Conservation (phyloP, 768 basidiomycete genomes). For the Pleurotus eryngii region DNA sequence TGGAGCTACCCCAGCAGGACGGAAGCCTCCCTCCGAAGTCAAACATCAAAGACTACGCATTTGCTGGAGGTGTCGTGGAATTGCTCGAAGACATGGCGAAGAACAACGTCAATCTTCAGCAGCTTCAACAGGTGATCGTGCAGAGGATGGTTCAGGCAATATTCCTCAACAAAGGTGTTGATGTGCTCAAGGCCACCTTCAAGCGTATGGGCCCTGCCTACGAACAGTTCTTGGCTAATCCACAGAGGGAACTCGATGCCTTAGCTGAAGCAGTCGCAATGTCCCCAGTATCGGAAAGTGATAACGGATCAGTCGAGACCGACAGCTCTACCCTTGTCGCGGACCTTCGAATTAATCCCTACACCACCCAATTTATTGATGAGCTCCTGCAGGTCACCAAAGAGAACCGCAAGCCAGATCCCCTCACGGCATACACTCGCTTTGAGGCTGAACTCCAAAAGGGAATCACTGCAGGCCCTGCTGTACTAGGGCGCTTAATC, state of each 20-base stretch:
- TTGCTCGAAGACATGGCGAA: conserved; percentile 39
- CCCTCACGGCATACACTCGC: conserved; percentile 41
- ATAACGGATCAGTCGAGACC: background rate
- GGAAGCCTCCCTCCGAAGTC: conserved; percentile 2
- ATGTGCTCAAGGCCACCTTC: conserved; percentile 24
- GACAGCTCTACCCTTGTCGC: background rate
- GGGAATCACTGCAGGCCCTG: conserved; percentile 48
- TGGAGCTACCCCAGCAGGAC: conserved; percentile 9
- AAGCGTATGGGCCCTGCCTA: conserved; percentile 30
- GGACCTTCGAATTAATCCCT: conserved; percentile 6
- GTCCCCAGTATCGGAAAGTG: background rate
- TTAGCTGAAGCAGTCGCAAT: background rate
- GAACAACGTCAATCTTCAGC: conserved; percentile 25
- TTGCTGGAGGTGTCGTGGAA: conserved; percentile 33
- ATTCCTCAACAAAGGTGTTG: conserved; percentile 17
- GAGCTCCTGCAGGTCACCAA: conserved; percentile 8
- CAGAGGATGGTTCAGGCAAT: conserved; percentile 24
- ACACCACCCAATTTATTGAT: conserved; percentile 10
- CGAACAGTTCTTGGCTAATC: conserved; percentile 18
- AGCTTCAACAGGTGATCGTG: conserved; percentile 22
- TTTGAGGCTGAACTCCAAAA: conserved; percentile 43
- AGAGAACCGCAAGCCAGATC: conserved; percentile 20
- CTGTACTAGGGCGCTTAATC: conserved; percentile 59
- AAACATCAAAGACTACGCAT: conserved; percentile 25
- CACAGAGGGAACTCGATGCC: background rate